A percentile compares a stretch with the other conserved stretches of the same genome.
Evolutionary conservation across 768 basidiomycete genomes (phyloP).

Genomic region (Scleroderma bovista): DNA sequence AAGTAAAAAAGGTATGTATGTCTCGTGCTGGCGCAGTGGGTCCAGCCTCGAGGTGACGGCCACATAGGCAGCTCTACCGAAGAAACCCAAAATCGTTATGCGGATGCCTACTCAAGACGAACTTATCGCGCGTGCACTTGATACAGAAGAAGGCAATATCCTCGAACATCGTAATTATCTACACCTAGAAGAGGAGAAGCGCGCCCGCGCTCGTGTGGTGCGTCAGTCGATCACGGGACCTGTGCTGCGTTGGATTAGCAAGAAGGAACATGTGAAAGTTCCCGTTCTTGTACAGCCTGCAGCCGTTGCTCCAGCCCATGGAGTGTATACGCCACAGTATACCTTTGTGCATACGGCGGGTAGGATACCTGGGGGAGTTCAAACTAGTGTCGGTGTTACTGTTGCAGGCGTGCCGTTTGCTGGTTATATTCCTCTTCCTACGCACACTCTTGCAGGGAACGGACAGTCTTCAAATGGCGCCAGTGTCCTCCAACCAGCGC

Average conservation of each 20-base stretch:
- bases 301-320: conserved; percentile 27
- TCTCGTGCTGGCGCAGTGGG: background rate
- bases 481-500: background rate
- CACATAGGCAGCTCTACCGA: conserved; percentile 52
- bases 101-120: conserved; percentile 73
- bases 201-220: conserved; percentile 55
- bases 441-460: background rate
- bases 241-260: conserved; percentile 66
- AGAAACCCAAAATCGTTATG: conserved; percentile 49
- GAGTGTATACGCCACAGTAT: conserved; percentile 13
- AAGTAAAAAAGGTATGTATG: conserved; percentile 51
- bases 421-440: background rate
- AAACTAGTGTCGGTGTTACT: background rate
- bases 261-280: conserved; percentile 51
- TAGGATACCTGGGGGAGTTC: background rate
- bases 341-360: conserved; percentile 16
- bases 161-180: conserved; percentile 76
- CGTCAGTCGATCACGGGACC: conserved; percentile 62
- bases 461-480: background rate
- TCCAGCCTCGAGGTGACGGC: background rate
- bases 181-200: conserved; percentile 74
- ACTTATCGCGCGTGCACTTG: conserved; percentile 74
- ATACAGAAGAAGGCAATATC: conserved; percentile 83
- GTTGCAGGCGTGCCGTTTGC: background rate
- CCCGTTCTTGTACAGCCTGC: conserved; percentile 17